phyloP scores from a whole-genome alignment of 768 basidiomycete species.

The Sporobolomyces pararoseus region DNA sequence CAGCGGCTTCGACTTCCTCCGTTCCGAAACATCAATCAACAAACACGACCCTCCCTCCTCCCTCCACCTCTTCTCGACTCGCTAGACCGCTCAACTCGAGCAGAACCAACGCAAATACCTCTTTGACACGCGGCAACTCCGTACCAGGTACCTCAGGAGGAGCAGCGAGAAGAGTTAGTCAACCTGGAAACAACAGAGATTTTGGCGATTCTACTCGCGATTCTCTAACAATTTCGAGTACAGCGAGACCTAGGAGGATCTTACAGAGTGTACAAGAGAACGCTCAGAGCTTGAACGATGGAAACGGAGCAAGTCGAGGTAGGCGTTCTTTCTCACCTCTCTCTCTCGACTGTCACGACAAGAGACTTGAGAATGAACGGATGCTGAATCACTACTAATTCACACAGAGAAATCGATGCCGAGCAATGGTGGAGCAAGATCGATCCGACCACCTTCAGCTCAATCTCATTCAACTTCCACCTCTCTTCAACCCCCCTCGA shows the following conservation, averaged over 20 bases:
- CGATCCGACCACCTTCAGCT: slow-evolving; percentile 2
- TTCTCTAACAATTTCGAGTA: no score
- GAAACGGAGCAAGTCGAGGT: background rate
- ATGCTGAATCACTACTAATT: no score
- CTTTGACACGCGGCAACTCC: no score
- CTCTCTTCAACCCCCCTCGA: background rate
- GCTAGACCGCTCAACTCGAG: no score
- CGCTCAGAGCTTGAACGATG: background rate
- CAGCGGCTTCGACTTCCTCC: background rate
- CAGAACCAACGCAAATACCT: no score
- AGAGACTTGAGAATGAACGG: no score
- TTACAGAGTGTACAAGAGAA: slow-evolving; percentile 3
- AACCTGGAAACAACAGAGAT: no score
- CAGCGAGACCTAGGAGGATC: background rate
- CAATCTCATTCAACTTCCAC: background rate
- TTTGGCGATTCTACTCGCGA: background rate
- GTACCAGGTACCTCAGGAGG: background rate
- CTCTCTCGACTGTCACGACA: background rate
- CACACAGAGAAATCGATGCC: background rate
- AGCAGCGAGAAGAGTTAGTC: background rate
- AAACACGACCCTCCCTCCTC: background rate
- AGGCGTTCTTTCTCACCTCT: background rate
- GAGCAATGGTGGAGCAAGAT: background rate
- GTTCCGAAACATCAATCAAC: background rate
- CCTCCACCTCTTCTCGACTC: background rate